Evolutionary conservation across 371 early-diverging fungal species (phyloP), one percentile per base, ranked within the genome.

Genomic region (Dinochytrium kinnereticum): DNA sequence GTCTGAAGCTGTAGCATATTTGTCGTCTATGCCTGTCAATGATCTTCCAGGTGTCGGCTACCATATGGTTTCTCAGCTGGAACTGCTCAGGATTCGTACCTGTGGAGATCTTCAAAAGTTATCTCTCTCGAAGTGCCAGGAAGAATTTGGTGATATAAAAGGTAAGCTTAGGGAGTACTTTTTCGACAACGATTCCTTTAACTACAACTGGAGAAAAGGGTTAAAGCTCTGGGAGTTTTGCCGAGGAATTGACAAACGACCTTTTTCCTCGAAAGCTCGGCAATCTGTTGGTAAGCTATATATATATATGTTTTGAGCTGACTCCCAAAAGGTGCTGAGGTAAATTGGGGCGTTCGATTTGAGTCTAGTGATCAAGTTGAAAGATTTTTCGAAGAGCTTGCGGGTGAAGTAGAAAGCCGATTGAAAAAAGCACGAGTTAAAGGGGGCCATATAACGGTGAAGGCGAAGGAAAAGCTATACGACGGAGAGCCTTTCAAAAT

Each of bases 311-410:
- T 30, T 40, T 19, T 40, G 2, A 21, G 2, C 24, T 40, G 5
- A 17, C n/a, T 21, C 7, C 2, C 21, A 3, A 7, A 17, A 66
- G 66, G 94, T 44, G 93, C 92, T n/a, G 84, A 85, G 38, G 73
- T 83, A 30, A 86, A 82, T 77, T 96, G 96, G 95, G 96, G 95
- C 1, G 87, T 96, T 0, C 87, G 96, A 21, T 93, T 96, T 79
- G 90, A 91, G 65, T 88, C 75, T 19, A 78, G 87, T 37, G 77
- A 80, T 0, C 90, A 95, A 68, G 88, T 89, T 2, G 82, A 89
- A 51, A 82, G 19, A 49, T 88, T 90, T 71, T 26, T 88, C 3
- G 7, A 28, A 33, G 72, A 81, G 21, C 68, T 88, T 13, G n/a
- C 78, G 33, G 68, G 39, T 7, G 84, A 88, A 59, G 80, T 85